Evolutionary conservation across 805 yeast species (phyloP), one percentile per base, ranked within the genome.

Genomic region (Naumovozyma castellii): DNA sequence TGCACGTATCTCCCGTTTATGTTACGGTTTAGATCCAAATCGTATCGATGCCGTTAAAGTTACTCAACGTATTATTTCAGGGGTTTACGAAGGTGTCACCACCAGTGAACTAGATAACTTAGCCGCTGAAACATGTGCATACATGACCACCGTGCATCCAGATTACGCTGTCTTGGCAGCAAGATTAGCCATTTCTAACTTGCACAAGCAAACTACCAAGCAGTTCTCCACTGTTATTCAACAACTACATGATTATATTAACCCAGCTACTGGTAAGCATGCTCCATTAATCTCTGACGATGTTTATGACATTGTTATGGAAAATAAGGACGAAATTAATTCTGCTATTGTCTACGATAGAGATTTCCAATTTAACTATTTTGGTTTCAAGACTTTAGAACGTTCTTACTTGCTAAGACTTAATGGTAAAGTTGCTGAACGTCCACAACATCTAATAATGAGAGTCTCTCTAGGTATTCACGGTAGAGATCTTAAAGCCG

Each of bases 91-190:
- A 57, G 97, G 97, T 56, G 98, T 92, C 39, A 87, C 90, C 56
- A 92, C 97, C 40, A 75, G 82, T 45, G 97, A 92, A 62, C 68
- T 83, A 44, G 87, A 79, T 51, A 78, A 79, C 54, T 63, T 81
- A 38, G 88, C 97, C 36, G 97, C 97, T 34, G 98, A 92, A 66
- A 87, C 96, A 29, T 94, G 96, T 42, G 97, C 97, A 33, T 84
- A 82, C 59, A 85, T 92, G 96, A 87, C 97, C 43, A 90, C 97
- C 10, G 76, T 84, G 46, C 97, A 90, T 63, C 97, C 97, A n/a
- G 97, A 92, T 66, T 88, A 90, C 55, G 96, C 97, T 19, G 78
- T 80, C 33, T 72, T 87, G 53, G 97, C 97, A 40, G 97, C 97
- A 28, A 80, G 98, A 68, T 82, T 90, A 45, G 97, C 97, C 16